Evolutionary conservation across 1,284 basidiomycete species (phyloP).

Genomic region (Apiotrichum domesticum): DNA sequence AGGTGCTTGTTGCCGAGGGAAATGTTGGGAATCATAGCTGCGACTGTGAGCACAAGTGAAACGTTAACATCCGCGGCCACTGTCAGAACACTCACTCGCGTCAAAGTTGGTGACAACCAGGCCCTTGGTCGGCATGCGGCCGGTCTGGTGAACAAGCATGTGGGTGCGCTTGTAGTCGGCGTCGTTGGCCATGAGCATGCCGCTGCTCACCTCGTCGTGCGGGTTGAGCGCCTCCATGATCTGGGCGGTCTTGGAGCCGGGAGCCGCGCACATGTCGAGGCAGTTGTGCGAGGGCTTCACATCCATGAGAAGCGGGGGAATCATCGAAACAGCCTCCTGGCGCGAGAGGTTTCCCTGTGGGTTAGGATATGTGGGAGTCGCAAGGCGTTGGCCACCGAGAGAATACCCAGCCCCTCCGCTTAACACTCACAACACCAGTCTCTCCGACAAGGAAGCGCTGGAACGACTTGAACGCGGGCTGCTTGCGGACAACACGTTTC

Average conservation of each 20-base stretch:
- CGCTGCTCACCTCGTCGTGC: slow-evolving; percentile 38
- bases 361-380: no score
- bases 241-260: slow-evolving; percentile 71
- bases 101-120: slow-evolving; percentile 95
- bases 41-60: not conserved
- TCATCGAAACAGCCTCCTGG: slow-evolving; percentile 98
- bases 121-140: slow-evolving; percentile 83
- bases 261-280: slow-evolving; percentile 98
- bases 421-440: slow-evolving; percentile 75
- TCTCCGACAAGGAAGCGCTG: slow-evolving; percentile 97
- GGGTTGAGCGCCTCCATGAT: slow-evolving; percentile 48
- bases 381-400: no score
- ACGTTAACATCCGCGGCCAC: not conserved
- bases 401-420: not conserved
- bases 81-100: slow-evolving; percentile 52
- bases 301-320: slow-evolving; percentile 90
- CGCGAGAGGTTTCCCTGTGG: slow-evolving; percentile 85
- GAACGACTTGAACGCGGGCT: slow-evolving; percentile 90
- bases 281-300: slow-evolving; percentile 84
- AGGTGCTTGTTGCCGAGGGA: slow-evolving; percentile 52
- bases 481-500: slow-evolving; percentile 82
- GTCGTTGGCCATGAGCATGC: slow-evolving; percentile 48
- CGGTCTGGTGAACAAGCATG: slow-evolving; percentile 95
- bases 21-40: slow-evolving; percentile 69
- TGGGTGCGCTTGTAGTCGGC: slow-evolving; percentile 87